A percentile compares a stretch with the other conserved stretches of the same genome.
Conservation (phyloP, 192 early-diverging fungal genomes). For the Coemansia sp. region DNA sequence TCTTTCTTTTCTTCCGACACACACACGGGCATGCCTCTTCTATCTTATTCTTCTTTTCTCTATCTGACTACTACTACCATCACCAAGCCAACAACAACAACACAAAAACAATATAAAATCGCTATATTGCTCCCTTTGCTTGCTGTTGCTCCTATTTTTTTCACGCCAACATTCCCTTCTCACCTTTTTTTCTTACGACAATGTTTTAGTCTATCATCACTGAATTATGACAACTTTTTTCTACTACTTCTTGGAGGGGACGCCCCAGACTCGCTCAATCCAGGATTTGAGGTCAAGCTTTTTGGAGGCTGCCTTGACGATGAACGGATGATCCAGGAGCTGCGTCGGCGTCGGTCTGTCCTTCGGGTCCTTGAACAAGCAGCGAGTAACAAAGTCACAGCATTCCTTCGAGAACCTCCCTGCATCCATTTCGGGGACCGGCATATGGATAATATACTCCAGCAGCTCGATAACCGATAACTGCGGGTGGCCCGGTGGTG, state of each 20-base stretch:
- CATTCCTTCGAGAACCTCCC: conserved; percentile 39
- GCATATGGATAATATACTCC: conserved; percentile 88
- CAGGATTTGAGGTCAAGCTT: conserved; percentile 67
- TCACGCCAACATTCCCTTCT: neutral
- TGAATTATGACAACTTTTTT: neutral
- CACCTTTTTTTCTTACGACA: neutral
- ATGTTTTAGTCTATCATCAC: neutral
- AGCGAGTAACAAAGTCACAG: conserved; percentile 50
- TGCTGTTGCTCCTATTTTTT: neutral
- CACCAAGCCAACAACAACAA: no score
- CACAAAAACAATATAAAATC: no score
- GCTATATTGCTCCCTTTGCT: no score
- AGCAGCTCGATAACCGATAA: conserved; percentile 89
- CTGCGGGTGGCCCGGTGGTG: conserved; percentile 71
- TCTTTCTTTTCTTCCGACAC: neutral
- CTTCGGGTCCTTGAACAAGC: conserved; percentile 73
- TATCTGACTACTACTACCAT: no score
- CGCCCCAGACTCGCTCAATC: conserved; percentile 71
- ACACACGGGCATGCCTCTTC: no score
- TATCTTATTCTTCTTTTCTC: no score
- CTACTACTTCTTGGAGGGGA: conserved; percentile 9
- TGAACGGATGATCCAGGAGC: conserved; percentile 70
- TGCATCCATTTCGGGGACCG: conserved; percentile 73
- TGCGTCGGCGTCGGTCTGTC: conserved; percentile 64
- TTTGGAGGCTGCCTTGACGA: conserved; percentile 58